Evolutionary conservation across 2,329 filamentous ascomycete genomes (phyloP), one percentile per base, ranked within the genome.

Genomic region (Aspergillus pseudoglaucus): DNA sequence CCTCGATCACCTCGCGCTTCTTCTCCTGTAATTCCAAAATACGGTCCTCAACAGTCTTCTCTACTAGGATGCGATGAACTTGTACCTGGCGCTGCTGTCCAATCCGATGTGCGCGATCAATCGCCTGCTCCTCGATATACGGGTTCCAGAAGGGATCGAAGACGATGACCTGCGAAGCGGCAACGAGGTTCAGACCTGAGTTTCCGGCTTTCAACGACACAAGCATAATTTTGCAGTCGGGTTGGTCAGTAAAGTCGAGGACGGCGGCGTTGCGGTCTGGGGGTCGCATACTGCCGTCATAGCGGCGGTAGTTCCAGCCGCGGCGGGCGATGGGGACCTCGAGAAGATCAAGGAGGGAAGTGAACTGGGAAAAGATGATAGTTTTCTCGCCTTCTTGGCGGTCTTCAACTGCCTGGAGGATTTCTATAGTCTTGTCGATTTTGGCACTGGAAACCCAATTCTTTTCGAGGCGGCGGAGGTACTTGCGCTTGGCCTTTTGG

Each of bases 71-170:
- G 3, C 88, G 84, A 63, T 95, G 89, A 1, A 96, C 85, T 47
- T 82, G 78, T 4, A 95, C 90, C 6, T 82, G 73, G 3, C 78
- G 77, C 55, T 76, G 72, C 69, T 96, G 90, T 0, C 90, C 90
- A 56, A 95, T 90, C 8, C 90, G 85, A 67, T 95, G 86, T 2
- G 90, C 88, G 18, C 90, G 85, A 64, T 95, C 90, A 44, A 95
- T 84, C 3, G 90, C 90, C 69, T 96, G 90, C 68, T 90, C 88
- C 69, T 95, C 90, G 43, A 94, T 86, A 62, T 86, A 95, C 0
- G 90, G 90, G 54, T 95, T 96, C 88, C 89, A 95, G 71, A 94
- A 95, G 0, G 90, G 90, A 63, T 95, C 90, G 62, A 95, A 82
- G 54, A 95, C 87, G 65, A 96, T 88, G 56, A 95, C 88, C 53